Conservation (phyloP, 1,139 yeast species). For the Lodderomyces jiufengensis region DNA sequence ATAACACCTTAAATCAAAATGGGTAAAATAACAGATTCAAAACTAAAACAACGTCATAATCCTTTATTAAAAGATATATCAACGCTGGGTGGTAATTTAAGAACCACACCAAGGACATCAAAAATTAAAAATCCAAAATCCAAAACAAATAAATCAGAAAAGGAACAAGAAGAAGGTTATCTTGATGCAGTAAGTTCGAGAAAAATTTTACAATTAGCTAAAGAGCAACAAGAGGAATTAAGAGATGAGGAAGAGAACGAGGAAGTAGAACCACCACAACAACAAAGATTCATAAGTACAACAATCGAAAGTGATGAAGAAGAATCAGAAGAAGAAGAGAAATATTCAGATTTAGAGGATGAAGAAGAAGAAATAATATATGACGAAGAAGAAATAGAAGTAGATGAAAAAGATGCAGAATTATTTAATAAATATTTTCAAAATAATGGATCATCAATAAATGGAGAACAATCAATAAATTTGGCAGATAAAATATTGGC, state of each 20-base stretch:
- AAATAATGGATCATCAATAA: conserved; percentile 20
- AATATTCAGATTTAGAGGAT: conserved; percentile 21
- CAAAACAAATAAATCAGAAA: conserved; percentile 24
- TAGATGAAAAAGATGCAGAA: conserved; percentile 68
- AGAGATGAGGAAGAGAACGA: conserved; percentile 54
- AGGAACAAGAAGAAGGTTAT: conserved; percentile 55
- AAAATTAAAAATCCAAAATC: conserved; percentile 8
- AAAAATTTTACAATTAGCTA: conserved; percentile 82
- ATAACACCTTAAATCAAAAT: conserved; percentile 24
- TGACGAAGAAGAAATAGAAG: conserved; percentile 56
- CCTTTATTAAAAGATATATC: conserved; percentile 78
- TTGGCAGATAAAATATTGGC: conserved; percentile 92
- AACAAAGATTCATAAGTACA: too few species aligned
- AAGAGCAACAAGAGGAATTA: conserved; percentile 87
- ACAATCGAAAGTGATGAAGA: conserved; percentile 23
- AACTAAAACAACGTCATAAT: conserved; percentile 59
- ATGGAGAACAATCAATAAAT: conserved; percentile 49
- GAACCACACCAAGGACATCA: conserved; percentile 32
- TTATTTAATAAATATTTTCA: conserved; percentile 66
- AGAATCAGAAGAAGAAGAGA: conserved; percentile 36
- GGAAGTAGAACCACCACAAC: neutral
- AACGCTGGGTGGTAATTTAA: conserved; percentile 67
- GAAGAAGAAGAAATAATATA: conserved; percentile 44
- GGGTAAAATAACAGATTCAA: conserved; percentile 60
- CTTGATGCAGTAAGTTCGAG: conserved; percentile 82